A percentile compares a stretch with the other conserved stretches of the same genome.
These are phyloP conservation scores for Trypanosoma cruzi DNA, from an alignment of 208 protist species.

Conservation along the genomic window DNA sequence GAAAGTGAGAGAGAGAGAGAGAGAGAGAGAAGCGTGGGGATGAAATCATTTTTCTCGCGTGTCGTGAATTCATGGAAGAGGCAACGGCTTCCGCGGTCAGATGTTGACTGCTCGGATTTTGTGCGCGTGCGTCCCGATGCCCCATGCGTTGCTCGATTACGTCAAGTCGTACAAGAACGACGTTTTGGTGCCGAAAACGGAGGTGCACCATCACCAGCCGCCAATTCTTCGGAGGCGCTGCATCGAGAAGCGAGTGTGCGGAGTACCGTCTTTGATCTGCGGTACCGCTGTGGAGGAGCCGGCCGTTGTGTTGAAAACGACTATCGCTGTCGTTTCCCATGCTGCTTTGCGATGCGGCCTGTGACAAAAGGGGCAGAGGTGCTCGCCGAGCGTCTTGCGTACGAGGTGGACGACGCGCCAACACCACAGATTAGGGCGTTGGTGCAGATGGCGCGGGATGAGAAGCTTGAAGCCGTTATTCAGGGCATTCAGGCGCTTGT, in stretches of 20 bases:
- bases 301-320: constrained; percentile 65
- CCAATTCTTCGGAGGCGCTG: constrained; percentile 20
- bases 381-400: constrained; percentile 54
- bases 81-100: constrained; percentile 43
- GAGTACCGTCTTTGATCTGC: constrained; percentile 68
- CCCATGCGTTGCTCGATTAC: constrained; percentile 42
- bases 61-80: constrained; percentile 44
- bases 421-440: constrained; percentile 46
- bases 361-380: constrained; percentile 77
- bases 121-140: constrained; percentile 38
- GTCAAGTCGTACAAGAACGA: constrained; percentile 44
- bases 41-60: constrained; percentile 73
- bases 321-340: constrained; percentile 66
- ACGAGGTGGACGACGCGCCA: constrained; percentile 65
- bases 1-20: no score
- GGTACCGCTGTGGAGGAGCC: constrained; percentile 72
- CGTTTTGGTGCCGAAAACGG: constrained; percentile 17
- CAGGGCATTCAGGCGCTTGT: constrained; percentile 57
- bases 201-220: constrained; percentile 11
- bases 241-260: constrained; percentile 41
- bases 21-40: background rate
- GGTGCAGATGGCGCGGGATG: constrained; percentile 44
- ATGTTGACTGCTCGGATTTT: constrained; percentile 74
- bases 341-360: constrained; percentile 75
- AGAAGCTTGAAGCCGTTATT: constrained; percentile 54